These are phyloP conservation scores for Teunomyces kruisii DNA, from an alignment of 805 yeast genomes.

Conservation along the genomic window DNA sequence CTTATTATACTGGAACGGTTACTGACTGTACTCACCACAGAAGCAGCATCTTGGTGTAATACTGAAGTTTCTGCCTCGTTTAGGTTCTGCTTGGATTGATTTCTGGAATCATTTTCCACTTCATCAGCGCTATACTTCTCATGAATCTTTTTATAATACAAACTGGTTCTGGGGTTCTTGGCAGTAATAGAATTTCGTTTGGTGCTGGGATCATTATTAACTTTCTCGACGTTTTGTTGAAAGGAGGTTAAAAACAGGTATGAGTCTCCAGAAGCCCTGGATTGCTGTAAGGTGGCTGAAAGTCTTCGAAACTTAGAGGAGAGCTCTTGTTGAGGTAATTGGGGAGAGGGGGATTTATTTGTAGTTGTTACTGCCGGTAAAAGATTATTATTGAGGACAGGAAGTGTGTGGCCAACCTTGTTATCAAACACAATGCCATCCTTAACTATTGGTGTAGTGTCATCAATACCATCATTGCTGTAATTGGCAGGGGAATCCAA, in stretches of 20 bases:
- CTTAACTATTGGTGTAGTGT: slow-evolving; percentile 28
- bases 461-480: slow-evolving; percentile 19
- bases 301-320: slow-evolving; percentile 37
- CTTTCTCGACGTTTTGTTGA: slow-evolving; percentile 37
- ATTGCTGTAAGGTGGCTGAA: slow-evolving; percentile 34
- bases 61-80: neutral
- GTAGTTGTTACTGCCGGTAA: neutral
- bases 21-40: slow-evolving; percentile 24
- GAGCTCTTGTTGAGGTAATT: slow-evolving; percentile 34
- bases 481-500: slow-evolving; percentile 11
- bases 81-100: slow-evolving; percentile 1
- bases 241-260: slow-evolving; percentile 37
- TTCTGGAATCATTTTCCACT: neutral
- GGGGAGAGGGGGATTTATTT: slow-evolving; percentile 4
- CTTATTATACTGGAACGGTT: slow-evolving; percentile 25
- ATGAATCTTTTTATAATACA: slow-evolving; percentile 34
- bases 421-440: slow-evolving; percentile 9
- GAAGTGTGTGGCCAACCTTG: slow-evolving; percentile 8
- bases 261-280: slow-evolving; percentile 39
- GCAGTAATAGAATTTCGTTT: slow-evolving; percentile 1
- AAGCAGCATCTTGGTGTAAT: slow-evolving; percentile 12
- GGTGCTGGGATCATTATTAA: slow-evolving; percentile 14
- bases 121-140: slow-evolving; percentile 15
- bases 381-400: neutral
- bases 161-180: slow-evolving; percentile 22